Conservation (phyloP, 192 early-diverging fungal genomes). For the Borealophlyctis nickersoniae region DNA sequence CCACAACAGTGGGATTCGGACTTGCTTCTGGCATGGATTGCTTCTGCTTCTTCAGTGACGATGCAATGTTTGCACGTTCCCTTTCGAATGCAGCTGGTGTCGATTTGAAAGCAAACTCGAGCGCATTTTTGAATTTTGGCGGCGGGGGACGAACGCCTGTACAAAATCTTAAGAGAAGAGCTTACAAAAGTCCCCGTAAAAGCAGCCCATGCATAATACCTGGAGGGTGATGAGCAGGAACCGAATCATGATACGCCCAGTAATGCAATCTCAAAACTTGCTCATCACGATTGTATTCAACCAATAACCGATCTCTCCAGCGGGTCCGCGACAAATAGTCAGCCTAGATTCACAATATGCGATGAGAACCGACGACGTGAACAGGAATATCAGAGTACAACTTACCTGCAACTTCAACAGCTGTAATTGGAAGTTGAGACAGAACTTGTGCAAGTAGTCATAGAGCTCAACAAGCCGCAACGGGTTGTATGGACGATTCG, state of each 20-base stretch:
- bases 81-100: too few species aligned
- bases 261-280: background rate
- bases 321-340: slow-evolving; percentile 26
- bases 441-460: slow-evolving; percentile 69
- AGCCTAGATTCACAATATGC: background rate
- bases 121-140: too few species aligned
- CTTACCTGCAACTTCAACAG: slow-evolving; percentile 41
- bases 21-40: too few species aligned
- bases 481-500: slow-evolving; percentile 8
- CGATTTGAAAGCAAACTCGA: too few species aligned
- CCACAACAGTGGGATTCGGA: background rate
- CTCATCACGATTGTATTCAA: background rate
- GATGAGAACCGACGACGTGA: background rate
- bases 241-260: too few species aligned
- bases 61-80: too few species aligned
- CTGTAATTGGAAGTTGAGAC: slow-evolving; percentile 66
- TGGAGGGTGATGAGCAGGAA: too few species aligned
- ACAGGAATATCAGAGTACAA: background rate
- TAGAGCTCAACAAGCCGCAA: slow-evolving; percentile 69
- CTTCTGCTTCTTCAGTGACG: too few species aligned
- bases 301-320: slow-evolving; percentile 14
- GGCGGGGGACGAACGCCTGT: too few species aligned
- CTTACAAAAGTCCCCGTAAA: too few species aligned
- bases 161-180: too few species aligned
- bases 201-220: too few species aligned